Evolutionary conservation across 345 rosid genomes (phyloP).

Genomic region (Alliaria petiolata): DNA sequence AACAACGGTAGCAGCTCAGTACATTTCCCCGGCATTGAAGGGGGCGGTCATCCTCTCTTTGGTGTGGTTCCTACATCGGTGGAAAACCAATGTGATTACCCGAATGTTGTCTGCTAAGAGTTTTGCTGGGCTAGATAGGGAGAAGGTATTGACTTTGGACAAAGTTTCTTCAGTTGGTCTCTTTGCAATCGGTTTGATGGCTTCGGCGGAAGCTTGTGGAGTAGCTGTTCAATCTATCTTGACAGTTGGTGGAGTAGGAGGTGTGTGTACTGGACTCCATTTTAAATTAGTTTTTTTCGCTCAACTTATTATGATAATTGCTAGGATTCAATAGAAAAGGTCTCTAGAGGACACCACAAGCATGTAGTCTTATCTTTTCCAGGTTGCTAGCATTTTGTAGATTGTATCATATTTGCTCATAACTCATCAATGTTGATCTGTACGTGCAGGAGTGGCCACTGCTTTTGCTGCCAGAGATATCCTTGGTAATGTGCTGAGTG

Average conservation of each 20-base stretch:
- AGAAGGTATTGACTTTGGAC: conserved; percentile 69
- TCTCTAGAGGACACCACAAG: neutral
- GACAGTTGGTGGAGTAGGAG: conserved; percentile 98
- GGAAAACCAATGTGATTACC: conserved; percentile 72
- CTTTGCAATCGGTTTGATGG: conserved; percentile 70
- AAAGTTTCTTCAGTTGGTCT: conserved; percentile 79
- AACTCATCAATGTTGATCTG: neutral
- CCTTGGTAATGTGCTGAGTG: conserved; percentile 93
- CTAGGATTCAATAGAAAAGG: neutral
- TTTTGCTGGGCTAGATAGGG: conserved; percentile 51
- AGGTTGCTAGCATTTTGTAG: neutral
- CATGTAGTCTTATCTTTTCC: neutral
- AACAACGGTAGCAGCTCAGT: conserved; percentile 64
- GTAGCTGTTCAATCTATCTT: conserved; percentile 91
- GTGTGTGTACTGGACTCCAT: conserved; percentile 35
- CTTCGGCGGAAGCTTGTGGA: conserved; percentile 93
- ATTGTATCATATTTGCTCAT: neutral
- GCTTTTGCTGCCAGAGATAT: conserved; percentile 92
- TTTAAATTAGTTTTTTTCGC: conserved; percentile 6
- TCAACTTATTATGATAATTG: neutral
- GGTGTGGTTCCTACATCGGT: conserved; percentile 84
- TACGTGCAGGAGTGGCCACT: conserved; percentile 81
- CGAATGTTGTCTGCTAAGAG: conserved; percentile 46
- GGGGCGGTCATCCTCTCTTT: conserved; percentile 76
- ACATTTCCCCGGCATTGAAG: conserved; percentile 58